These are phyloP conservation scores for Annulohypoxylon bovei DNA, from an alignment of 495 filamentous ascomycete species.

Conservation along the genomic window DNA sequence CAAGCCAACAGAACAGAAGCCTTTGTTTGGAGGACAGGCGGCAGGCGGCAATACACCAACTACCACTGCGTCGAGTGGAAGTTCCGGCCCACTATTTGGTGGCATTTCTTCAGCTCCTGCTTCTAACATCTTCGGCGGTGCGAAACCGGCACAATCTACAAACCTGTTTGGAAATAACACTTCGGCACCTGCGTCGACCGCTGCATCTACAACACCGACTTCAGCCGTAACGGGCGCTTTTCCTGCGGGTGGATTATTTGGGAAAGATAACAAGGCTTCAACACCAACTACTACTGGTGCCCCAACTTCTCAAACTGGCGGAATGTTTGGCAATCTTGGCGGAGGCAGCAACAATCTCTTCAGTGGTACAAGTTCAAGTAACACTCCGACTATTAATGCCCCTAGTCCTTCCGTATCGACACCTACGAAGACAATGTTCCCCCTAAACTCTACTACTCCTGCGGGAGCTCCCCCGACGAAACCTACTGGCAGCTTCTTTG, in stretches of 20 bases:
- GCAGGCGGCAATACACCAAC: conserved; percentile 42
- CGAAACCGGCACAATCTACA: conserved; percentile 44
- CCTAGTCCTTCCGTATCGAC: conserved; percentile 32
- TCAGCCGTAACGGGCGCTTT: conserved; percentile 46
- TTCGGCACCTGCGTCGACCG: conserved; percentile 43
- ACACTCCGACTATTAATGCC: conserved; percentile 48
- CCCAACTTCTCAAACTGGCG: conserved; percentile 49
- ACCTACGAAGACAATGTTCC: conserved; percentile 55
- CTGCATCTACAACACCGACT: conserved; percentile 53
- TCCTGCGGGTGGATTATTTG: conserved; percentile 34
- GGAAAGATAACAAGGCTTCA: conserved; percentile 21
- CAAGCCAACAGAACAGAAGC: conserved; percentile 45
- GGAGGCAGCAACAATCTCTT: conserved; percentile 47
- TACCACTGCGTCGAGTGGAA: conserved; percentile 46
- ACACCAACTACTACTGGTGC: conserved; percentile 18
- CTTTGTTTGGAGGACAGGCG: conserved; percentile 47
- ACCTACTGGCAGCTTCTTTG: conserved; percentile 34
- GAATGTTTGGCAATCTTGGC: conserved; percentile 54
- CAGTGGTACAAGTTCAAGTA: conserved; percentile 51
- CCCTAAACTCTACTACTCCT: conserved; percentile 69
- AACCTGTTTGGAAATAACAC: conserved; percentile 35
- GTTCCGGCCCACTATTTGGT: conserved; percentile 53
- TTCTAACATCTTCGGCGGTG: conserved; percentile 38
- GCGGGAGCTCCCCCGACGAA: conserved; percentile 67
- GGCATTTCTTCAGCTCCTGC: conserved; percentile 28